Percentiles rank a stretch among this genome's conserved stretches.
Evolutionary conservation across 129 eudicot genomes (phyloP).

Genomic region (Artemisia tridentata): DNA sequence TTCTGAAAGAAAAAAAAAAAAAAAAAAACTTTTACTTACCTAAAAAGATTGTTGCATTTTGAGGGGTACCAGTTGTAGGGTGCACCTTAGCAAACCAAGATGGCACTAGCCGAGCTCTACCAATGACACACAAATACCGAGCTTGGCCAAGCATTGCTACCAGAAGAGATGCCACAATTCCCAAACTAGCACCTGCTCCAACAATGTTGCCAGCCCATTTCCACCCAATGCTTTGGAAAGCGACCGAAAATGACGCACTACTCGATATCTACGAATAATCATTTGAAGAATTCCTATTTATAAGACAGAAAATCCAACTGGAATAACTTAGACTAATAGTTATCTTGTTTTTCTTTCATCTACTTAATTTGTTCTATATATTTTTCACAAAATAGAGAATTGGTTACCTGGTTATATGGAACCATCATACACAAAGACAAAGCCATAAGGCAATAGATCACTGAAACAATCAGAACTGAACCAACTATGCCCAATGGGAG

Average conservation of each 20-base stretch:
- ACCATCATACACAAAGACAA: slow-evolving; percentile 63
- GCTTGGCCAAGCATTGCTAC: slow-evolving; percentile 88
- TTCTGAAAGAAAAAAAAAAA: not conserved
- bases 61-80: slow-evolving; percentile 71
- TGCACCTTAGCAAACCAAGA: slow-evolving; percentile 74
- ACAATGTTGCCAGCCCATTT: slow-evolving; percentile 67
- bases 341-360: slow-evolving; percentile 18
- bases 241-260: slow-evolving; percentile 59
- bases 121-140: slow-evolving; percentile 66
- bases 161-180: slow-evolving; percentile 64
- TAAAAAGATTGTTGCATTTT: slow-evolving; percentile 60
- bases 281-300: slow-evolving; percentile 42
- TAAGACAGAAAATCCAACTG: slow-evolving; percentile 40
- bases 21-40: slow-evolving; percentile 27
- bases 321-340: slow-evolving; percentile 30
- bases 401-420: slow-evolving; percentile 55
- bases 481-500: slow-evolving; percentile 67
- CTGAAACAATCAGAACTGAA: slow-evolving; percentile 57
- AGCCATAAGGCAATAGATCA: slow-evolving; percentile 64
- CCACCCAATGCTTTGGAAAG: slow-evolving; percentile 64
- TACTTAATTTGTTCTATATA: not conserved
- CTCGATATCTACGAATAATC: slow-evolving; percentile 55
- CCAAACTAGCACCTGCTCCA: slow-evolving; percentile 71
- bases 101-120: slow-evolving; percentile 65
- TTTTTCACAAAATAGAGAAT: slow-evolving; percentile 5